Conservation (phyloP, 345 rosid genomes). For the Linum usitatissimum region DNA sequence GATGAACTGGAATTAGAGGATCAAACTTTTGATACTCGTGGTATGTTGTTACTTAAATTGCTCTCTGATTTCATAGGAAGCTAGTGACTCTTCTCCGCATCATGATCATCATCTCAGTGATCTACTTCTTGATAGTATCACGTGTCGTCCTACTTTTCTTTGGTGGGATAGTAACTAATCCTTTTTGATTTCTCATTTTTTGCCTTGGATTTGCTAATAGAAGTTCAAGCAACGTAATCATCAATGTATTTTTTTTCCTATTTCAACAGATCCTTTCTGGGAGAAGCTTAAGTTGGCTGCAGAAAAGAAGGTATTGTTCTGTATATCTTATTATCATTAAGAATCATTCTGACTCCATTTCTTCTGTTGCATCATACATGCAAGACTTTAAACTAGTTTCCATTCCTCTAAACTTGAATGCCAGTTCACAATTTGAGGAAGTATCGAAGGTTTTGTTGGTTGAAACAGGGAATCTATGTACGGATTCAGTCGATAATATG, state of each 20-base stretch:
- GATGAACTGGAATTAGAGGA: constrained; percentile 19
- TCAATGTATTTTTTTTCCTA: constrained; percentile 4
- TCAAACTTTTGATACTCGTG: constrained; percentile 28
- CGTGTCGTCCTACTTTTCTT: background rate
- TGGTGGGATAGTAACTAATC: background rate
- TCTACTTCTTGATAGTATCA: background rate
- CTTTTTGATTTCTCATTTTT: background rate
- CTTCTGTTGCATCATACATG: too few species aligned
- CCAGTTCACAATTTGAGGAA: background rate
- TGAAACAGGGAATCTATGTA: background rate
- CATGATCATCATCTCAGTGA: background rate
- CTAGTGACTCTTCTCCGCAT: background rate
- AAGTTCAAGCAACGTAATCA: background rate
- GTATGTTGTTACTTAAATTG: constrained; percentile 16
- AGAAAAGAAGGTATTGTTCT: constrained; percentile 46
- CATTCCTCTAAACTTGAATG: background rate
- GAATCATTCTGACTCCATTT: background rate
- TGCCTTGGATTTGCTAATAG: background rate
- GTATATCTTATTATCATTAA: background rate
- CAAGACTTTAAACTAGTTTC: too few species aligned
- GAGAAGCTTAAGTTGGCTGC: constrained; percentile 56
- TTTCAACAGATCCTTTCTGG: constrained; percentile 66
- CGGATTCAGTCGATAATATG: background rate
- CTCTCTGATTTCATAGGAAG: background rate
- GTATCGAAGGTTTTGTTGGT: background rate